Conservation (phyloP, 2,329 filamentous ascomycete genomes). For the Apiospora phragmitis region DNA sequence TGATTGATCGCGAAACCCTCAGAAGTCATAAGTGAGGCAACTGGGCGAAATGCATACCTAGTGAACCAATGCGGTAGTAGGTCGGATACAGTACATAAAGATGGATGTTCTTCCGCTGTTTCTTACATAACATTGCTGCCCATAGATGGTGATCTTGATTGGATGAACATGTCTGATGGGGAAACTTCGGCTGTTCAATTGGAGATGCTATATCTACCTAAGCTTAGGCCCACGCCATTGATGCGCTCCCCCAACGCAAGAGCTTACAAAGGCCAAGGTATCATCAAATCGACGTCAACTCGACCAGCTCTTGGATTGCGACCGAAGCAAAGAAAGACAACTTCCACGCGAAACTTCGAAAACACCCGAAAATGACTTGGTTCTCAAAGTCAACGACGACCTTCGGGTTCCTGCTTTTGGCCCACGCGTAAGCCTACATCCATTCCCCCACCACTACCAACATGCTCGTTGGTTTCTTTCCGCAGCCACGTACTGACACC, state of each 20-base stretch:
- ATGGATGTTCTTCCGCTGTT: not conserved
- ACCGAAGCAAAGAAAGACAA: not conserved
- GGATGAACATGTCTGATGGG: not conserved
- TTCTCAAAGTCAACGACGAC: slow-evolving; percentile 67
- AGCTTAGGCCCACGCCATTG: not conserved
- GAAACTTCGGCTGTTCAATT: slow-evolving; percentile 9
- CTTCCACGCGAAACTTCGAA: not conserved
- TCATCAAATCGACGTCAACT: not conserved
- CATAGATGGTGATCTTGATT: not conserved
- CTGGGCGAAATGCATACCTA: too few relatives aligned
- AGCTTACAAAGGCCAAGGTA: not conserved
- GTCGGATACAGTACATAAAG: not conserved
- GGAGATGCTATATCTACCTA: not conserved
- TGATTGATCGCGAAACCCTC: not conserved
- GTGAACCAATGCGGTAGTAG: not conserved
- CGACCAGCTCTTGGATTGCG: not conserved
- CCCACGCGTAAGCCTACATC: slow-evolving; percentile 71
- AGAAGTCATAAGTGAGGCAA: too few relatives aligned
- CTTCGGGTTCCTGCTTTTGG: slow-evolving; percentile 75
- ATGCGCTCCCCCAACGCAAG: not conserved
- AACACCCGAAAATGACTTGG: slow-evolving; percentile 58
- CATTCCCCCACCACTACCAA: not conserved
- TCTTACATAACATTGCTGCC: not conserved
- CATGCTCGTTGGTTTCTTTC: slow-evolving; percentile 19
- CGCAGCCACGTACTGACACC: slow-evolving; percentile 9